Evolutionary conservation across 106 monocot genomes (phyloP).

Genomic region (Dendrobium nobile): DNA sequence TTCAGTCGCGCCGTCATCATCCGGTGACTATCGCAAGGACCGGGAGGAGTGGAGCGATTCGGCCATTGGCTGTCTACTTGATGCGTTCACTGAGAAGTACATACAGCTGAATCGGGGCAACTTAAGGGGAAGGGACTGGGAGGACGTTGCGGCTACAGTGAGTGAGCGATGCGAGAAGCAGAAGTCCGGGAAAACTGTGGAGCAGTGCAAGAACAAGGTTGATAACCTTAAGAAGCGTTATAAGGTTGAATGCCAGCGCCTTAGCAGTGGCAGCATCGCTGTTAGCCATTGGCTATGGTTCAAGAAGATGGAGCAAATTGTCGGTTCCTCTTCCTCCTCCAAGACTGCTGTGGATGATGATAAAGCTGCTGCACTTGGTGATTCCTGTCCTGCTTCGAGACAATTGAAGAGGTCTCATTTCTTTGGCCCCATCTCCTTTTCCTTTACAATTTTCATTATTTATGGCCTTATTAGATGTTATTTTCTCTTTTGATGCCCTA

Average conservation of each 20-base stretch:
- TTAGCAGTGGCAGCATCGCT: constrained; percentile 38
- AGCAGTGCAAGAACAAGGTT: constrained; percentile 99
- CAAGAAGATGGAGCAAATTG: constrained; percentile 90
- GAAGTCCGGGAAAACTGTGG: constrained; percentile 81
- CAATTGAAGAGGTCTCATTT: constrained; percentile 37
- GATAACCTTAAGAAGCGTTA: constrained; percentile 97
- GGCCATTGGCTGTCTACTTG: constrained; percentile 77
- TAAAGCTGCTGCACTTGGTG: constrained; percentile 22
- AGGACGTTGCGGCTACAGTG: constrained; percentile 87
- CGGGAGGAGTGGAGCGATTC: constrained; percentile 98
- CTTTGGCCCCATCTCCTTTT: neutral
- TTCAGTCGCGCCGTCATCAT: constrained; percentile 20
- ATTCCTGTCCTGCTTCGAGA: constrained; percentile 16
- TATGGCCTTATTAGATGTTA: neutral
- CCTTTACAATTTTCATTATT: neutral
- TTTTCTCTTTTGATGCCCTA: neutral
- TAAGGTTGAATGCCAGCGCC: constrained; percentile 93
- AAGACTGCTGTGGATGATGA: constrained; percentile 46
- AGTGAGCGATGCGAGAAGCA: constrained; percentile 66
- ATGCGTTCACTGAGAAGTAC: constrained; percentile 87
- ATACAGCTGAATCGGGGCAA: constrained; percentile 88
- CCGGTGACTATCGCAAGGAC: constrained; percentile 85
- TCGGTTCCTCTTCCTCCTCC: constrained; percentile 54
- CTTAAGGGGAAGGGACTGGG: constrained; percentile 94
- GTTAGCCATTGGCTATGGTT: constrained; percentile 97